Percentiles rank a stretch among this genome's conserved stretches.
Conservation (phyloP, 805 yeast species). For the Torulaspora franciscae region DNA sequence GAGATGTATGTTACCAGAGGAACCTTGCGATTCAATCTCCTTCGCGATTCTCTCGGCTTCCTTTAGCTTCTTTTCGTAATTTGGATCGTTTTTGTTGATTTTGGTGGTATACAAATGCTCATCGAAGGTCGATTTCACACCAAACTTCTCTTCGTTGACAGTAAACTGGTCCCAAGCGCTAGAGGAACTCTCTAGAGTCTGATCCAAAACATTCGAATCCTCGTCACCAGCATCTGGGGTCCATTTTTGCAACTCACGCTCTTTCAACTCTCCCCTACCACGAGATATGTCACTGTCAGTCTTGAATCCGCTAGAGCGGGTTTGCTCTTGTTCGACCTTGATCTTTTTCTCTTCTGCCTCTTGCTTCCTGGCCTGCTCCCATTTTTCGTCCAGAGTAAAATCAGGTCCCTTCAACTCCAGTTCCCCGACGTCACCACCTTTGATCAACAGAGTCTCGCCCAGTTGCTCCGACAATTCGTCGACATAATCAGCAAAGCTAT, state of each 20-base stretch:
- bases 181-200: slow-evolving; percentile 38
- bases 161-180: slow-evolving; percentile 87
- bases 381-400: slow-evolving; percentile 26
- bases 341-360: slow-evolving; percentile 10
- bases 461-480: slow-evolving; percentile 28
- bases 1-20: slow-evolving; percentile 67
- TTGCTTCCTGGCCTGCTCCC: slow-evolving; percentile 15
- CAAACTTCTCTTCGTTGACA: slow-evolving; percentile 84
- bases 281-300: slow-evolving; percentile 85
- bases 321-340: slow-evolving; percentile 5
- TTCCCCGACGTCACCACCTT: slow-evolving; percentile 39
- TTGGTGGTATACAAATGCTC: slow-evolving; percentile 85
- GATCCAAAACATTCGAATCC: slow-evolving; percentile 13
- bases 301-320: slow-evolving; percentile 43
- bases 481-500: slow-evolving; percentile 35
- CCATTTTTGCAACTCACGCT: slow-evolving; percentile 82
- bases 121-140: slow-evolving; percentile 74
- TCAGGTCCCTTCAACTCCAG: slow-evolving; percentile 37
- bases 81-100: slow-evolving; percentile 65
- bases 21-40: slow-evolving; percentile 69
- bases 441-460: slow-evolving; percentile 27
- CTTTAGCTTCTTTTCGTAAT: slow-evolving; percentile 56
- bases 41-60: slow-evolving; percentile 75
- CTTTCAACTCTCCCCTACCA: slow-evolving; percentile 38
- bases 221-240: slow-evolving; percentile 53